These are phyloP conservation scores for Stagonosporopsis tanaceti DNA, from an alignment of 2,329 filamentous ascomycete genomes.

Conservation along the genomic window DNA sequence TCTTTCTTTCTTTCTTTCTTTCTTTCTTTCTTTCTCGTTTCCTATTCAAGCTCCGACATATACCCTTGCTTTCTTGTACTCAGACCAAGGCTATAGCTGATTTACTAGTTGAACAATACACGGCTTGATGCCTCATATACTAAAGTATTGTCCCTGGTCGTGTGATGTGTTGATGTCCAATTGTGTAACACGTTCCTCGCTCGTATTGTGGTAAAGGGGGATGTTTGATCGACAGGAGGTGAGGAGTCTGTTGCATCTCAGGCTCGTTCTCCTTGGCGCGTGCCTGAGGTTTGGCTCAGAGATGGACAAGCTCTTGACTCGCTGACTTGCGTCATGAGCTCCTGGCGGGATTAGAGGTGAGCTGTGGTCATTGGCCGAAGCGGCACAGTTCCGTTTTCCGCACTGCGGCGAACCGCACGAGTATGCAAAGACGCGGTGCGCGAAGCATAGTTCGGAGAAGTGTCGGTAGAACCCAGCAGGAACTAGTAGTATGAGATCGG, in stretches of 20 bases:
- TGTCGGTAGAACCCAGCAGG: not conserved
- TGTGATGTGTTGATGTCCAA: not conserved
- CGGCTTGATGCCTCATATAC: constrained; percentile 17
- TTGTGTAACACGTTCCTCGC: too few relatives aligned
- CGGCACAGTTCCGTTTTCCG: constrained; percentile 5
- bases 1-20: too few relatives aligned
- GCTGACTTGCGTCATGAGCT: not conserved
- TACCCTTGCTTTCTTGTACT: constrained; percentile 21
- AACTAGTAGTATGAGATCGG: not conserved
- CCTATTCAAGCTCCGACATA: constrained; percentile 9
- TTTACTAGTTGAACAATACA: constrained; percentile 16
- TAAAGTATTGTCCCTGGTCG: not conserved
- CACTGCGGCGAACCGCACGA: not conserved
- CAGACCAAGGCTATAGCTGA: constrained; percentile 22
- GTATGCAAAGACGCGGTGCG: not conserved
- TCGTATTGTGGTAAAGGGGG: not conserved
- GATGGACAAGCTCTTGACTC: not conserved
- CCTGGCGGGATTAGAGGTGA: not conserved
- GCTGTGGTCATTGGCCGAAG: constrained; percentile 8
- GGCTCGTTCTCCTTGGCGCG: not conserved
- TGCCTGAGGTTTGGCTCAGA: not conserved
- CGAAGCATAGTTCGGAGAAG: not conserved
- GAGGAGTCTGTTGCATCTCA: not conserved
- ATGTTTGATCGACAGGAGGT: constrained; percentile 6
- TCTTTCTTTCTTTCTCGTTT: too few relatives aligned